Percentiles rank a stretch among this genome's conserved stretches.
These are phyloP conservation scores for Coniochaeta hoffmannii DNA, from an alignment of 2,329 filamentous ascomycete species.

Conservation along the genomic window DNA sequence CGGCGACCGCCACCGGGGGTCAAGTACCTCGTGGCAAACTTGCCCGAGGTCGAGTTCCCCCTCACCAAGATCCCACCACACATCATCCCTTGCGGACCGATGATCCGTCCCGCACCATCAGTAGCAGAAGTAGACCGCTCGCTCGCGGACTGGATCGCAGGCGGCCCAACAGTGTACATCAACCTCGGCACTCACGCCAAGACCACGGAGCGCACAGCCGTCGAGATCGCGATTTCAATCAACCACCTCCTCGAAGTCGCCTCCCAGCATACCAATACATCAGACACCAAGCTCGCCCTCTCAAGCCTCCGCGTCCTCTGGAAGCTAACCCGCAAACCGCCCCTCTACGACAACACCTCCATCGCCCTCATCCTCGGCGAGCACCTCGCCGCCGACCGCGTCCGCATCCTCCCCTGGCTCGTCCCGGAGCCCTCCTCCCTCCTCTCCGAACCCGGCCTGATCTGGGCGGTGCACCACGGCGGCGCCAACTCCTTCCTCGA, in stretches of 20 bases:
- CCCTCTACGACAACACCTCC: constrained; percentile 1
- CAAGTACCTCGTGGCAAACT: constrained; percentile 19
- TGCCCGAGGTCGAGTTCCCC: constrained; percentile 31
- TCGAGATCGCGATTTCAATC: constrained; percentile 30
- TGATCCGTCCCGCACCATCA: constrained; percentile 25
- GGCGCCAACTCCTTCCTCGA: constrained; percentile 37
- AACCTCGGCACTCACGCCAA: constrained; percentile 29
- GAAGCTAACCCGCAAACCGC: constrained; percentile 22
- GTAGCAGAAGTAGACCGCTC: constrained; percentile 29
- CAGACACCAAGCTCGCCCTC: neutral
- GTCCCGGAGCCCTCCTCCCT: constrained; percentile 27
- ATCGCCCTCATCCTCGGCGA: constrained; percentile 15
- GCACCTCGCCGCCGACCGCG: constrained; percentile 19
- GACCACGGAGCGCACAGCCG: constrained; percentile 21
- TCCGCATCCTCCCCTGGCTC: constrained; percentile 33
- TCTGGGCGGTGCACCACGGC: constrained; percentile 36
- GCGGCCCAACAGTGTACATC: constrained; percentile 36
- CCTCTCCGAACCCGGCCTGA: constrained; percentile 28
- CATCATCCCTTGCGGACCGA: constrained; percentile 37
- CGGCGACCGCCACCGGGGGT: constrained; percentile 7
- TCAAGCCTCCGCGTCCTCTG: constrained; percentile 26
- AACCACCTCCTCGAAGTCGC: constrained; percentile 23
- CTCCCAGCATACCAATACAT: neutral
- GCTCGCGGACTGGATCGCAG: constrained; percentile 33
- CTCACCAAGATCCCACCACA: constrained; percentile 26